Base-by-base conservation (phyloP, 2,329 filamentous ascomycete genomes). In the Botrytis sinoallii region DNA sequence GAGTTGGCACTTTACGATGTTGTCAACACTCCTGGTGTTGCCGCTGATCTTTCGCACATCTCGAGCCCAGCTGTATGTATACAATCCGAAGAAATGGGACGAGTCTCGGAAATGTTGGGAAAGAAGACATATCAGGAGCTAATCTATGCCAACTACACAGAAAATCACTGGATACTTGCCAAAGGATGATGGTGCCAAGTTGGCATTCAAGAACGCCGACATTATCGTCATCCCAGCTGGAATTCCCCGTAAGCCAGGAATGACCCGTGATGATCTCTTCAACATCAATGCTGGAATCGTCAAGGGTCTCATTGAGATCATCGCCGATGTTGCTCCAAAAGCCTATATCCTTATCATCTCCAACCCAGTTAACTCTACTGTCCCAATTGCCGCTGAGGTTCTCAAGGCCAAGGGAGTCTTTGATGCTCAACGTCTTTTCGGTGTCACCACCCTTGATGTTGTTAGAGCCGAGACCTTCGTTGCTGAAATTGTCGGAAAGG, bases 251-350 rank as follows among this genome's bases (percentile, higher is more conserved):
- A 81, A 82, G 91, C 96, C 96, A 84, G 96, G 96, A 86, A 99
- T 99, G 96, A 97, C 93, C 87, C 95, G 96, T 89, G 96, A 99
- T 86, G 95, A 99, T 84, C 92, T 99, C 78, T 99, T 99, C 94
- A 98, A 98, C 91, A 99, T 95, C 89, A 99, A 99, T 86, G 96
- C 96, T 85, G 97, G 94, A 84, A 99, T 99, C 85, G 96, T 99
- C 84, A 95, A 95, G 83, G 96, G 98, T 86, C 91, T 99, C 79
- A 95, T 95, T 87, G 97, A 97, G 90, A 95, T 94, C 81, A 91
- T 90, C 82, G 96, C 96, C 82, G 91, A 97, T 82, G 89, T 93
- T 80, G 89, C 92, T 83, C 96, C 96, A 81, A 89, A 98, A 78
- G 96, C 96, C 85, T 97, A 97, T 87, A 89, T 98, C 84, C 91